phyloP scores from a whole-genome alignment of 371 early-diverging fungal genomes.

The Mucor racemosus region DNA sequence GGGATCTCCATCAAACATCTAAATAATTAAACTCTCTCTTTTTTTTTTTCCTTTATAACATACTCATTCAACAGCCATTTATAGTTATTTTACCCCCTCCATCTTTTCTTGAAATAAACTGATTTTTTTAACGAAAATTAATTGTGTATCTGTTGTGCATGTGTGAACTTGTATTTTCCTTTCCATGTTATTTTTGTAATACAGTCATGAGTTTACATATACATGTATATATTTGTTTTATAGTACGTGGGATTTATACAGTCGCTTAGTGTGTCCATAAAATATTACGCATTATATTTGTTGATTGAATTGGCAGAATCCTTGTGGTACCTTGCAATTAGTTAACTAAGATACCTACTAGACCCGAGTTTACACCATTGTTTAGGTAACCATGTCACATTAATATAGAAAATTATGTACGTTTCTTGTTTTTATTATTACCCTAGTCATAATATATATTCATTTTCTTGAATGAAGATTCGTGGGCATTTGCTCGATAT shows the following conservation, averaged over 20 bases:
- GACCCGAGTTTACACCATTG: not conserved
- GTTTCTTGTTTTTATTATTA: too few relatives aligned
- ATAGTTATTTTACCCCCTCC: constrained; percentile 7
- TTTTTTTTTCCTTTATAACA: not conserved
- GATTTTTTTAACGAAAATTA: not conserved
- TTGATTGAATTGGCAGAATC: not conserved
- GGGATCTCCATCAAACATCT: constrained; percentile 13
- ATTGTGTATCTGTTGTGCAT: not conserved
- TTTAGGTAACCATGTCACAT: not conserved
- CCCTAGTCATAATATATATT: too few relatives aligned
- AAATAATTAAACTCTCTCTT: not conserved
- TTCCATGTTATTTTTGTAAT: not conserved
- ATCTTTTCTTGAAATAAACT: constrained; percentile 7
- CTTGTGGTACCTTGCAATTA: not conserved
- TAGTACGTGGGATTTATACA: not conserved
- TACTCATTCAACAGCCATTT: not conserved
- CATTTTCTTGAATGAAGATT: too few relatives aligned
- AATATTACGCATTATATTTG: not conserved
- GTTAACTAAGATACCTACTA: not conserved
- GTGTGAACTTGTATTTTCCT: not conserved
- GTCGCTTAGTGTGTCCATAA: not conserved
- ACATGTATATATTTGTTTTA: not conserved
- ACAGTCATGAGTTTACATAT: not conserved
- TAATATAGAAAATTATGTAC: too few relatives aligned
- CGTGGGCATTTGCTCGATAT: too few relatives aligned